Base-by-base conservation (phyloP, 768 basidiomycete genomes). In the Strobilomyces confusus region DNA sequence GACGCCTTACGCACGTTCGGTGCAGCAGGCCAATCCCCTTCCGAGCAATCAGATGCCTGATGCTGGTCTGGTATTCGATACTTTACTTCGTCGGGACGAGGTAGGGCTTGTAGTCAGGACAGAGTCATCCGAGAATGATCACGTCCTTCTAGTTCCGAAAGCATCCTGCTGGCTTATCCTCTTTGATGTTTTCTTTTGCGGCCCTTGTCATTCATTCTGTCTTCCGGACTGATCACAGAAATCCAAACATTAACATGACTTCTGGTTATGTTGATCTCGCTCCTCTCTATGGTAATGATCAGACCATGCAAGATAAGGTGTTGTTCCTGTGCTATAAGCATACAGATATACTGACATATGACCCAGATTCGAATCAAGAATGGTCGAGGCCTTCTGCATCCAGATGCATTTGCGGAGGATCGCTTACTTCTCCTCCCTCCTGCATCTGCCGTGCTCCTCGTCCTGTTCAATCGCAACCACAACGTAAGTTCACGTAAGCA, bases 391-490 rank as follows among this genome's bases (percentile, higher is more conserved):
- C 66, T 77, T 23, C 73, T 93, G 7, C 71, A 76, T 57, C 86
- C 84, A 2, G 91, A 93, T 52, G 74, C 77, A 0, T 93, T 92
- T 62, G 82, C 88, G 0, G 92, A 93, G 64, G 85, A 91, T 55
- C 75, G 91, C 36, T 71, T 93, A 5, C 72, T 91, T 20, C 74
- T 89, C 9, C 80, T 92, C n/a, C 91, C 91, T 1, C 90, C 90
- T 0, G 83, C 82, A 1, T 82, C 84, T 48, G 82, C 85, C 54
- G 82, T 78, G 5, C 66, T 92, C n/a, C 76, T 93, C 20, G 79
- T 92, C n/a, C 65, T 91, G n/a, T 93, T 92, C 77, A 89, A 77
- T 63, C 79, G 91, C n/a, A 93, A 93, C 56, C 91, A 93, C 63
- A 93, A 90, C 62, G 90, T 91, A 58, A 57, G 84, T 69, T 13